phyloP scores from a whole-genome alignment of 129 eudicot genomes.

The Deinandra increscens region DNA sequence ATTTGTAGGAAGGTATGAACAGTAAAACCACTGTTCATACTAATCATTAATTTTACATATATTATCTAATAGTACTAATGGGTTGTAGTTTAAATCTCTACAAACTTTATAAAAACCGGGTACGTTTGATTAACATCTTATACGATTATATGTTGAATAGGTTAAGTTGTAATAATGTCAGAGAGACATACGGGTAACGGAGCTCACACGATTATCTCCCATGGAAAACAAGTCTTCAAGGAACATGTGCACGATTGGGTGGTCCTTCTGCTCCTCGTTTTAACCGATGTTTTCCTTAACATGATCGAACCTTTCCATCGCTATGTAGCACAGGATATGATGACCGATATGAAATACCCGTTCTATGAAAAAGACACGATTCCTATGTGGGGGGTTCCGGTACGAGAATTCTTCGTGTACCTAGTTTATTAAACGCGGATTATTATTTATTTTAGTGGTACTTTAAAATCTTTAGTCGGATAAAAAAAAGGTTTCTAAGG shows the following conservation, averaged over 20 bases:
- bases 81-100: background rate
- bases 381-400: slow-evolving; percentile 61
- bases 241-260: slow-evolving; percentile 55
- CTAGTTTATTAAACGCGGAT: background rate
- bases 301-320: slow-evolving; percentile 62
- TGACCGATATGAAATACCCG: slow-evolving; percentile 45
- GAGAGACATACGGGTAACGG: slow-evolving; percentile 51
- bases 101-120: too few species aligned
- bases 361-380: slow-evolving; percentile 47
- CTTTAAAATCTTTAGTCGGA: too few species aligned
- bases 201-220: slow-evolving; percentile 45
- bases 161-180: slow-evolving; percentile 48
- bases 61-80: too few species aligned
- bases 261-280: slow-evolving; percentile 47
- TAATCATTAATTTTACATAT: too few species aligned
- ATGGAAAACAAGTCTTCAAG: slow-evolving; percentile 38
- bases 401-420: background rate
- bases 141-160: background rate
- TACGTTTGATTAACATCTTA: too few species aligned
- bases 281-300: slow-evolving; percentile 39
- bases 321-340: slow-evolving; percentile 49
- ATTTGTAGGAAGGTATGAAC: too few species aligned
- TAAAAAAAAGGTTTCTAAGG: too few species aligned
- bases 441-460: background rate
- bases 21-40: too few species aligned